Evolutionary conservation across 2,329 filamentous ascomycete genomes (phyloP).

Genomic region (Epichloe brachyelytri): DNA sequence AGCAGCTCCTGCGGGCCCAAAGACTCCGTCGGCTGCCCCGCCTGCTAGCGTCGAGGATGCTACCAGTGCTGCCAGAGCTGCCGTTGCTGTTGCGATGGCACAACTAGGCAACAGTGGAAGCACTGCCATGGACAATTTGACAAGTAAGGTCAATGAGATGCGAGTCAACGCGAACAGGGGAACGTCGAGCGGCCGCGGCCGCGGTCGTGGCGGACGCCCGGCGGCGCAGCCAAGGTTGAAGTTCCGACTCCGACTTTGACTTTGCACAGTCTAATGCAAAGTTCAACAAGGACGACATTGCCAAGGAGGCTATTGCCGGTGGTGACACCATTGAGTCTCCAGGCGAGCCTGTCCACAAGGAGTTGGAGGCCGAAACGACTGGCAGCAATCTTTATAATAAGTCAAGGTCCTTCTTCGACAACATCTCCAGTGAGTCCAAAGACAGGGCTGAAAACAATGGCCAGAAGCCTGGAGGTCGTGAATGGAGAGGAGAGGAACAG

Average conservation of each 20-base stretch:
- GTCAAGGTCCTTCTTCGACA: constrained; percentile 87
- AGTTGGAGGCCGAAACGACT: constrained; percentile 23
- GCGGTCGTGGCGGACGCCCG: constrained; percentile 34
- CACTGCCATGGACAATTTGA: constrained; percentile 54
- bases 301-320: constrained; percentile 79
- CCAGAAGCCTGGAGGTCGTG: constrained; percentile 61
- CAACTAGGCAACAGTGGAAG: constrained; percentile 40
- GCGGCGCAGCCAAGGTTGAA: constrained; percentile 54
- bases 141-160: constrained; percentile 68
- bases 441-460: constrained; percentile 66
- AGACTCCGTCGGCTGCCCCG: constrained; percentile 23
- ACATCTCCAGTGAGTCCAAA: constrained; percentile 88
- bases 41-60: constrained; percentile 44
- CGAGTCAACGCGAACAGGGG: constrained; percentile 45
- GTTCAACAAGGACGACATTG: constrained; percentile 41
- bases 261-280: constrained; percentile 51
- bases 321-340: constrained; percentile 48
- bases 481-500: constrained; percentile 87
- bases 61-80: constrained; percentile 61
- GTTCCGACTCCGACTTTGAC: constrained; percentile 86
- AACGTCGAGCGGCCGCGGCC: constrained; percentile 35
- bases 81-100: constrained; percentile 70
- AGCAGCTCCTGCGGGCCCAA: constrained; percentile 19
- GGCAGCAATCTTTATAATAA: constrained; percentile 64
- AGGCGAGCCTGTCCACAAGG: constrained; percentile 24